Percentiles rank a stretch among this genome's conserved stretches.
Evolutionary conservation across 192 early-diverging fungal genomes (phyloP).

Genomic region (Podila minutissima): DNA sequence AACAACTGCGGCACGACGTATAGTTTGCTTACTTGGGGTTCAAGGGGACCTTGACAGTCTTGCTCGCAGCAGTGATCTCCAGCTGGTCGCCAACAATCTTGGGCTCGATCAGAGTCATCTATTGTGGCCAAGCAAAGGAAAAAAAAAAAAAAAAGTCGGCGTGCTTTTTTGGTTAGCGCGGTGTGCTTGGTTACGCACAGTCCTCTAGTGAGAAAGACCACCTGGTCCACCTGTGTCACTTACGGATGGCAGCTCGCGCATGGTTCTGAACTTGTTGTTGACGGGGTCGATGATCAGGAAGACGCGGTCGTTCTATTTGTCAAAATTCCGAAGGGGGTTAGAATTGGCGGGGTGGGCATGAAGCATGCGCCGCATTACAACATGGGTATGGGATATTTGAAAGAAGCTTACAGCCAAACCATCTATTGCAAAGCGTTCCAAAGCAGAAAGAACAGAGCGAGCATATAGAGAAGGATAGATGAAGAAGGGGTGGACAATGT

Average conservation of each 20-base stretch:
- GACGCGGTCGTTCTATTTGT: constrained; percentile 52
- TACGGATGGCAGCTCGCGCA: constrained; percentile 41
- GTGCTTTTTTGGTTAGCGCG: too few relatives aligned
- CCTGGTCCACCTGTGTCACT: background rate
- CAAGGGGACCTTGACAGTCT: constrained; percentile 35
- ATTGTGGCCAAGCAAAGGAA: background rate
- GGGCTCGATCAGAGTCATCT: constrained; percentile 33
- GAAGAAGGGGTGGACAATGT: background rate
- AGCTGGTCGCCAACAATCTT: constrained; percentile 35
- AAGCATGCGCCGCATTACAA: background rate
- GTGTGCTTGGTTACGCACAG: background rate
- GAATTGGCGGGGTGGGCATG: background rate
- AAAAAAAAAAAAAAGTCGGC: background rate
- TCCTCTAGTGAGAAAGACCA: background rate
- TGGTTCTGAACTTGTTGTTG: constrained; percentile 40
- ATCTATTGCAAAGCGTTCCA: background rate
- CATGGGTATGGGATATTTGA: background rate
- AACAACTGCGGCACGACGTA: background rate
- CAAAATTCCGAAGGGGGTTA: background rate
- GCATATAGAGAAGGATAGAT: background rate
- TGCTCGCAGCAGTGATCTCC: constrained; percentile 31
- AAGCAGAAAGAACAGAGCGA: background rate
- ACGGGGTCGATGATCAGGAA: constrained; percentile 54
- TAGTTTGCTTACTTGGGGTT: constrained; percentile 33
- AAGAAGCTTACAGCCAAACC: background rate